Conservation (phyloP, 1,284 basidiomycete species). For the Heterobasidion annosum region DNA sequence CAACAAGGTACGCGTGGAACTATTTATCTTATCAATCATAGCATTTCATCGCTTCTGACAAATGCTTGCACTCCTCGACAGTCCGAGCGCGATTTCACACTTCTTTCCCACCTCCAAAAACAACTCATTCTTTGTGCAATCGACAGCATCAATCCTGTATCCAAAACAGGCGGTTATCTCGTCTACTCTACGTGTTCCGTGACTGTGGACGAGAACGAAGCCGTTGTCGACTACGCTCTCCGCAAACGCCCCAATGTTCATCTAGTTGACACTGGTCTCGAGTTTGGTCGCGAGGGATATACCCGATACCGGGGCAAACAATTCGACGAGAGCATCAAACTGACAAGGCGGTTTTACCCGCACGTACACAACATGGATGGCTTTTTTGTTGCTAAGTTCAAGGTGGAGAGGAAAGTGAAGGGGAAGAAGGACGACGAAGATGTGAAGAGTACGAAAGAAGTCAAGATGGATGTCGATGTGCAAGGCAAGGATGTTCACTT, state of each 20-base stretch:
- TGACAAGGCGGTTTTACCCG: slow-evolving; percentile 88
- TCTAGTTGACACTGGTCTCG: slow-evolving; percentile 89
- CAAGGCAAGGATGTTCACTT: slow-evolving; percentile 32
- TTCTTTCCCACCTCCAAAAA: slow-evolving; percentile 96
- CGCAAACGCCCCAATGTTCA: slow-evolving; percentile 93
- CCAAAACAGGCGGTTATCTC: slow-evolving; percentile 87
- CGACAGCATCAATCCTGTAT: slow-evolving; percentile 88
- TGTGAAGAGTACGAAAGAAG: slow-evolving; percentile 26
- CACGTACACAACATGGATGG: slow-evolving; percentile 97
- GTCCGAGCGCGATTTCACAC: slow-evolving; percentile 91
- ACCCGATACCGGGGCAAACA: slow-evolving; percentile 83
- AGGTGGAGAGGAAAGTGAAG: slow-evolving; percentile 76
- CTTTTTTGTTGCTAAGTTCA: slow-evolving; percentile 98
- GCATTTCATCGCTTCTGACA: neutral
- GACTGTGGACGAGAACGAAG: slow-evolving; percentile 97
- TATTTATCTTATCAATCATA: neutral
- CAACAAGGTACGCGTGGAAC: slow-evolving; percentile 70
- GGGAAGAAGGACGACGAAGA: slow-evolving; percentile 23
- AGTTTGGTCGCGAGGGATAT: slow-evolving; percentile 92
- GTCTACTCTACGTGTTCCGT: slow-evolving; percentile 99
- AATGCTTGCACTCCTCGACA: slow-evolving; percentile 20
- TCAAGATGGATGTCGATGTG: slow-evolving; percentile 18
- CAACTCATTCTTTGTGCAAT: slow-evolving; percentile 98
- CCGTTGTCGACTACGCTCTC: slow-evolving; percentile 97
- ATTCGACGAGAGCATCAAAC: slow-evolving; percentile 74